A percentile compares a stretch with the other conserved stretches of the same genome.
Evolutionary conservation across 1,284 basidiomycete genomes (phyloP).

Genomic region (Malassezia caprae): DNA sequence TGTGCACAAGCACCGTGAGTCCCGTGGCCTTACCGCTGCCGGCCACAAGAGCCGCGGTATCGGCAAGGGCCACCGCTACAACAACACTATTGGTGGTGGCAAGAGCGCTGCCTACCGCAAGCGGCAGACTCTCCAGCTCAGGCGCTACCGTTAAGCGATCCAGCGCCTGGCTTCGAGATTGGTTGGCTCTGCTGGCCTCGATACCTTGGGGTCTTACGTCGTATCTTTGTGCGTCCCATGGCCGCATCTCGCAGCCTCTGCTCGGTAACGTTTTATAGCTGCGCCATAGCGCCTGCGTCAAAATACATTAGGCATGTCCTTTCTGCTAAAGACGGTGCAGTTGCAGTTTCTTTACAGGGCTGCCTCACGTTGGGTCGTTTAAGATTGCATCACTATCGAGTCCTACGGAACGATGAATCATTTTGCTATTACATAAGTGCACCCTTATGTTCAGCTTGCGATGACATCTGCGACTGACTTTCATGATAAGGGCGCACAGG

Average conservation of each 20-base stretch:
- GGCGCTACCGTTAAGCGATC: constrained; percentile 77
- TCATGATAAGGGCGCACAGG: background rate
- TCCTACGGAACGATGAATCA: background rate
- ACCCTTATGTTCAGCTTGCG: background rate
- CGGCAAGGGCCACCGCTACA: constrained; percentile 90
- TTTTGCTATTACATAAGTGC: background rate
- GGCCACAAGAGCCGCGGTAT: constrained; percentile 62
- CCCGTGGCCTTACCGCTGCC: constrained; percentile 88
- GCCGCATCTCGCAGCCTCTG: background rate
- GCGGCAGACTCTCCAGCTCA: constrained; percentile 76
- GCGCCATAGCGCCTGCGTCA: background rate
- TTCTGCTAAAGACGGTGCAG: background rate
- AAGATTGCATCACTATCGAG: too few relatives aligned
- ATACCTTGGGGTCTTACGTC: background rate
- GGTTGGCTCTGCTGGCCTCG: background rate
- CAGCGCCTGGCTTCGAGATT: background rate
- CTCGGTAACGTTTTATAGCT: constrained; percentile 14
- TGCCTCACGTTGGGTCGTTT: too few relatives aligned
- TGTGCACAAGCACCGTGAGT: constrained; percentile 96
- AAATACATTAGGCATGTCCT: constrained; percentile 10
- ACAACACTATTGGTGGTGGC: constrained; percentile 63
- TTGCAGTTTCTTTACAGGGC: too few relatives aligned
- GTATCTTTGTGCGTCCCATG: background rate
- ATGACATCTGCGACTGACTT: background rate
- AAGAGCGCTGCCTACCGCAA: constrained; percentile 86